These are phyloP conservation scores for Elymus sibiricus DNA, from an alignment of 176 grass and related monocot genomes.

Conservation along the genomic window DNA sequence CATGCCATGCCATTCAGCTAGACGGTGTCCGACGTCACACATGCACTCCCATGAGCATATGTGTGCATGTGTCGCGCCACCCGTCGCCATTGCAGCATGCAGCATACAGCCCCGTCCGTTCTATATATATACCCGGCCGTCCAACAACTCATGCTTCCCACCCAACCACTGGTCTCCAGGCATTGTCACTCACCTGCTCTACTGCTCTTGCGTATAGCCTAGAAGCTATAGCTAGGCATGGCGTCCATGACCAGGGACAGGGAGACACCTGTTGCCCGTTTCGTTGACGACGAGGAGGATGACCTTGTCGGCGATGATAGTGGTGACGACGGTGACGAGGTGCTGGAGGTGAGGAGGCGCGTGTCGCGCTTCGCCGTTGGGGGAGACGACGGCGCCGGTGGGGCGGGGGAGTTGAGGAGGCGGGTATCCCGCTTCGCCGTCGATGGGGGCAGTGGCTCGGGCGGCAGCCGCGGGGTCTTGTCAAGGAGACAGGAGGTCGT, in stretches of 20 bases:
- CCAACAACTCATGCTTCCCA: not conserved
- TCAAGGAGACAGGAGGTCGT: not conserved
- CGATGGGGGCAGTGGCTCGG: not conserved
- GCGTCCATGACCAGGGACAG: slow-evolving; percentile 10
- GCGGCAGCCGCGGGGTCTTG: not conserved
- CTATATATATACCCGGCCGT: slow-evolving; percentile 25
- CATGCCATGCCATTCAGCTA: not conserved
- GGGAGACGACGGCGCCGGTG: not conserved
- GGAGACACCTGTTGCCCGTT: not conserved
- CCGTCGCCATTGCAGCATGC: slow-evolving; percentile 19
- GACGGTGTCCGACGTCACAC: not conserved
- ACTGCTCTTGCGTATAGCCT: not conserved
- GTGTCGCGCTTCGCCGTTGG: slow-evolving; percentile 47
- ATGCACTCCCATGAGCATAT: not conserved
- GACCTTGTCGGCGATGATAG: not conserved
- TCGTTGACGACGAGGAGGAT: not conserved
- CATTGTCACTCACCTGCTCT: slow-evolving; percentile 30
- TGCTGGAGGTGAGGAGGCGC: slow-evolving; percentile 16
- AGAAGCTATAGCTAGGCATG: slow-evolving; percentile 4
- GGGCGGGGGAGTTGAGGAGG: not conserved
- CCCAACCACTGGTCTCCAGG: not conserved
- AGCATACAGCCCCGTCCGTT: not conserved
- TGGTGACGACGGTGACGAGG: not conserved
- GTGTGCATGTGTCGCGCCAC: slow-evolving; percentile 9
- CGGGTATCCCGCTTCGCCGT: slow-evolving; percentile 37